These are phyloP conservation scores for Nakaseomyces glabratus DNA, from an alignment of 1,139 yeast genomes.

Conservation along the genomic window DNA sequence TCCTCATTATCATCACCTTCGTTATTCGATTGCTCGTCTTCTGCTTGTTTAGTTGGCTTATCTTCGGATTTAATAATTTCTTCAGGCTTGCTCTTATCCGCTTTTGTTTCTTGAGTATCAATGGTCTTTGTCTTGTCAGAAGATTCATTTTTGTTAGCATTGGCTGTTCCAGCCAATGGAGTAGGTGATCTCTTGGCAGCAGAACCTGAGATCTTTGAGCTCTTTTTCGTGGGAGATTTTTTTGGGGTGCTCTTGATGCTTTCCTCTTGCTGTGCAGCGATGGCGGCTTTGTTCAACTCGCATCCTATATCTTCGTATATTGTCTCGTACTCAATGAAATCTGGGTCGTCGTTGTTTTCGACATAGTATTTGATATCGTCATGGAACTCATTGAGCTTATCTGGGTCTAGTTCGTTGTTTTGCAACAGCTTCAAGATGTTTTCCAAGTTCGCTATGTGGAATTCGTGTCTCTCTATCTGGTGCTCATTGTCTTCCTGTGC, in stretches of 20 bases:
- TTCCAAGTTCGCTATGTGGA: constrained; percentile 75
- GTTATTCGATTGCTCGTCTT: background rate
- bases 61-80: background rate
- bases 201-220: constrained; percentile 6
- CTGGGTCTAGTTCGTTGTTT: constrained; percentile 76
- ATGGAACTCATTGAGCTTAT: constrained; percentile 65
- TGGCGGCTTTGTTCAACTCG: constrained; percentile 5
- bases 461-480: constrained; percentile 61
- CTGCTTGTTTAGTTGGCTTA: background rate
- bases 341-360: constrained; percentile 92
- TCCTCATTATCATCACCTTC: background rate
- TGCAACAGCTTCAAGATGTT: constrained; percentile 68
- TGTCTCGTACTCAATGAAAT: constrained; percentile 90
- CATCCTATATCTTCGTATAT: constrained; percentile 79
- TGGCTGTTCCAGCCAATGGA: constrained; percentile 7
- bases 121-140: background rate
- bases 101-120: constrained; percentile 17
- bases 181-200: constrained; percentile 10
- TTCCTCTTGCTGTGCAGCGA: constrained; percentile 2
- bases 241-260: constrained; percentile 6
- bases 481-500: constrained; percentile 62
- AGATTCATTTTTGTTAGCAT: constrained; percentile 4
- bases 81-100: constrained; percentile 8
- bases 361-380: constrained; percentile 93
- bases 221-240: constrained; percentile 9